These are phyloP conservation scores for Terana coerulea DNA, from an alignment of 768 basidiomycete genomes.

Conservation along the genomic window DNA sequence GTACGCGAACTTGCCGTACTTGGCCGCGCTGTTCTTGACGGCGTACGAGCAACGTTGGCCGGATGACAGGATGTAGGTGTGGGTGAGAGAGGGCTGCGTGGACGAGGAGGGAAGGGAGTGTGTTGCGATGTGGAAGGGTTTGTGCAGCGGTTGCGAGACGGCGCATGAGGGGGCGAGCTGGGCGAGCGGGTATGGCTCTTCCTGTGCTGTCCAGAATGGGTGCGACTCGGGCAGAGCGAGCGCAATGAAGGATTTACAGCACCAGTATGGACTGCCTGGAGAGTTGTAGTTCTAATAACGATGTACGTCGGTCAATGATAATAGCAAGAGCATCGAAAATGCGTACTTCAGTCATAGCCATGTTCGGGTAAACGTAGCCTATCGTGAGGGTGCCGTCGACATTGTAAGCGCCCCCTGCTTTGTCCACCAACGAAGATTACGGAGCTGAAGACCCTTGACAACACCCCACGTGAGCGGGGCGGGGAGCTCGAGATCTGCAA, in stretches of 20 bases:
- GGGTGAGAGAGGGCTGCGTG: constrained; percentile 38
- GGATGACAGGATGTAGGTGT: constrained; percentile 69
- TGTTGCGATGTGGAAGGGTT: constrained; percentile 66
- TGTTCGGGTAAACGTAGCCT: constrained; percentile 67
- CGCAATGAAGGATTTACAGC: constrained; percentile 71
- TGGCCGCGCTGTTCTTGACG: constrained; percentile 73
- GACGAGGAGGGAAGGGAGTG: constrained; percentile 36
- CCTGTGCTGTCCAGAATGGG: constrained; percentile 68
- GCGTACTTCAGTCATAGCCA: constrained; percentile 58
- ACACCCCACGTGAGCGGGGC: constrained; percentile 73
- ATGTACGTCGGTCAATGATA: background rate
- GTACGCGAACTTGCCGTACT: constrained; percentile 77
- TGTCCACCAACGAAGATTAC: constrained; percentile 71
- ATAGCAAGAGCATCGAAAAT: background rate
- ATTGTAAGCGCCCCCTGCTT: constrained; percentile 55
- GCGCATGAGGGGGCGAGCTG: constrained; percentile 40
- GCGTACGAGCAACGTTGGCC: constrained; percentile 80
- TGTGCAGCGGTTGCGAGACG: constrained; percentile 46
- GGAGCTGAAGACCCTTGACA: constrained; percentile 67
- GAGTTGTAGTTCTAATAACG: constrained; percentile 60
- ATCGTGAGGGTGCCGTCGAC: constrained; percentile 69
- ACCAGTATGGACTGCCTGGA: constrained; percentile 78
- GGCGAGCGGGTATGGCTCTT: constrained; percentile 57
- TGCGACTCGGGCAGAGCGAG: constrained; percentile 62
- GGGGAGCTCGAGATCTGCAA: constrained; percentile 65